A percentile compares a stretch with the other conserved stretches of the same genome.
Evolutionary conservation across 2,329 filamentous ascomycete genomes (phyloP).

Genomic region (Amauroascus niger): DNA sequence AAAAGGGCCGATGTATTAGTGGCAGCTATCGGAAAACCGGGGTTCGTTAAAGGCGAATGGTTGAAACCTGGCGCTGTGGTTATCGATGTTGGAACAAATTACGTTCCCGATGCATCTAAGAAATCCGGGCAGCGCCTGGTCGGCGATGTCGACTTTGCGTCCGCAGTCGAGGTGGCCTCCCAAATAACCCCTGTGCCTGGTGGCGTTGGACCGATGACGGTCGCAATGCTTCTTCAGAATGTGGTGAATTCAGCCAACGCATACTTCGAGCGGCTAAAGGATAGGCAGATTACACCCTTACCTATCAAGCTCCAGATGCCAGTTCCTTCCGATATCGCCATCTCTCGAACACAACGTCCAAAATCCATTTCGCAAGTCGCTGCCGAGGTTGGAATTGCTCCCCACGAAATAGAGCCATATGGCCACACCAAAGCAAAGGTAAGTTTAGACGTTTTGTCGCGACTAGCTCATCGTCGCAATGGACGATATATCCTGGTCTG

Average conservation of each 20-base stretch:
- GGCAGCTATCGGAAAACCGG: conserved; percentile 78
- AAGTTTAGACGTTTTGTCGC: conserved; percentile 67
- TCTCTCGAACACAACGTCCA: conserved; percentile 81
- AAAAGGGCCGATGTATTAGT: conserved; percentile 82
- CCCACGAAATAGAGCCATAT: conserved; percentile 88
- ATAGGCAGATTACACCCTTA: conserved; percentile 69
- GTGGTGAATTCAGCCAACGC: conserved; percentile 75
- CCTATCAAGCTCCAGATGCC: conserved; percentile 68
- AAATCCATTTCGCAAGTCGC: conserved; percentile 82
- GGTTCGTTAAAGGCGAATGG: conserved; percentile 91
- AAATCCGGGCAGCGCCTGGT: conserved; percentile 89
- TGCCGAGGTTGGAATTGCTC: conserved; percentile 73
- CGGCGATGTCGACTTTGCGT: conserved; percentile 87
- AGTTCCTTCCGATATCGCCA: conserved; percentile 90
- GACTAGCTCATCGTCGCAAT: conserved; percentile 75
- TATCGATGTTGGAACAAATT: conserved; percentile 97
- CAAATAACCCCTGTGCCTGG: conserved; percentile 93
- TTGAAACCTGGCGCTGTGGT: conserved; percentile 90
- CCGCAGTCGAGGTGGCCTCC: conserved; percentile 74
- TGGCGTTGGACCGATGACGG: conserved; percentile 96
- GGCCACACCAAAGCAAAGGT: conserved; percentile 96
- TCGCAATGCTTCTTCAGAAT: conserved; percentile 95
- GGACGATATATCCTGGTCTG: conserved; percentile 88
- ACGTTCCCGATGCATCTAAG: conserved; percentile 75
- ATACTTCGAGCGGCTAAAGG: conserved; percentile 74